phyloP scores from a whole-genome alignment of 352 stramenopile species.

The Peronospora belbahrii region DNA sequence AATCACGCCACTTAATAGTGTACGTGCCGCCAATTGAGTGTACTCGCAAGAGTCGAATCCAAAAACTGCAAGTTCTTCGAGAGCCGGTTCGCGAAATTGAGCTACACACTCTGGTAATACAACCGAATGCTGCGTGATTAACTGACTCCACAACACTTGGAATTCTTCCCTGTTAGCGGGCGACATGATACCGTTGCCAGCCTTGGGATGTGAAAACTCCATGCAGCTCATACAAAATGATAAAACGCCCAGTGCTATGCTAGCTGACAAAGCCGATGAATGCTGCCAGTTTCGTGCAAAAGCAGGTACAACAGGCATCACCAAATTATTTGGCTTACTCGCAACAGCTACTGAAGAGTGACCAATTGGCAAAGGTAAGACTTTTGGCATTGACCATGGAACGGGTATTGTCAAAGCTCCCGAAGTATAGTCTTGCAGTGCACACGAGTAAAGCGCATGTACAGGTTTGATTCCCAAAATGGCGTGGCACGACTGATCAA shows the following conservation, averaged over 20 bases:
- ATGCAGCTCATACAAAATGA: slow-evolving; percentile 80
- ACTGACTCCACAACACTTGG: slow-evolving; percentile 79
- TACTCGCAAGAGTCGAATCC: slow-evolving; percentile 74
- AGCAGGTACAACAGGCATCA: slow-evolving; percentile 6
- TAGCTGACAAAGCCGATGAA: slow-evolving; percentile 59
- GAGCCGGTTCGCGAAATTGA: slow-evolving; percentile 56
- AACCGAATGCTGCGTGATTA: slow-evolving; percentile 81
- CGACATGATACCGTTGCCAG: slow-evolving; percentile 4
- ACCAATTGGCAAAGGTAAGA: not conserved
- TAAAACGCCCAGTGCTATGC: slow-evolving; percentile 56
- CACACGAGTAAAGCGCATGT: slow-evolving; percentile 54
- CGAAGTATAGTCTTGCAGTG: slow-evolving; percentile 43
- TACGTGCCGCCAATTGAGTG: slow-evolving; percentile 61
- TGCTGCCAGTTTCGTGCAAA: slow-evolving; percentile 70
- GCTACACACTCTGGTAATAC: slow-evolving; percentile 66
- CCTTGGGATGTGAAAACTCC: slow-evolving; percentile 60
- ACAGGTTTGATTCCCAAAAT: slow-evolving; percentile 52
- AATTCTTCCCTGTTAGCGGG: slow-evolving; percentile 72
- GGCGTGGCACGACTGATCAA: slow-evolving; percentile 51
- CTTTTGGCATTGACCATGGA: slow-evolving; percentile 34
- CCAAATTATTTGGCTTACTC: not conserved
- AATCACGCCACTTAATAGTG: slow-evolving; percentile 67
- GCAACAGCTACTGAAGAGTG: not conserved
- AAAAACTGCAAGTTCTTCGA: slow-evolving; percentile 67
- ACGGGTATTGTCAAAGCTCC: slow-evolving; percentile 66